Base-by-base conservation (phyloP, 768 basidiomycete genomes). In the Pleurotus pulmonarius region DNA sequence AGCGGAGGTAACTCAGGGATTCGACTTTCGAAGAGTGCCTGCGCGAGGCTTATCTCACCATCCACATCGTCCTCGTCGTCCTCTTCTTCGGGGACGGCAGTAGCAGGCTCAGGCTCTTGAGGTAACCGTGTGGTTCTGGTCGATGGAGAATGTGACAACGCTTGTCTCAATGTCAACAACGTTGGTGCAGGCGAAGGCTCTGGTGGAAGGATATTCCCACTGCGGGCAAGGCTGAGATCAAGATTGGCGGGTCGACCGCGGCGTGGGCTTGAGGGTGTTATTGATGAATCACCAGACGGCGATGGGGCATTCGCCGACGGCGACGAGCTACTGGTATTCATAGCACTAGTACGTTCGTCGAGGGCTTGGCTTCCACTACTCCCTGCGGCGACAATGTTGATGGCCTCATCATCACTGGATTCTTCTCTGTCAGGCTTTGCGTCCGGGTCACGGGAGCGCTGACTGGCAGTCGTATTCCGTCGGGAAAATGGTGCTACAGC, bases 401-500 rank as follows among this genome's bases (percentile, higher is more conserved):
- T 90, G 12, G 90, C 92, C 68, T 94, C 92, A 55, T 94, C 92
- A 59, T 94, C 92, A 61, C 90, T 92, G 4, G 82, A 83, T 66
- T 90, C 84, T 55, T 81, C 75, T 92, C 93, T 91, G 63, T 94
- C 79, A 56, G 66, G 74, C 65, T 86, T 86, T 6, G 69, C 58
- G 60, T 80, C 80, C 13, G 73, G 66, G 64, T 77, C 76, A 47
- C 69, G 70, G 12, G 65, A 59, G 59, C 72, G 65, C 18, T 29
- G 49, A 15, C 66, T 63, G 13, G 64, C 63, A 29, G 73, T 67
- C 51, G 68, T 63, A 43, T 70, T 61, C 43, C 67, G 61, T 39
- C 77, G 71, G 56, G 76, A 63, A 59, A 66, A 63, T 39, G 74
- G 66, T 48, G 77, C 72, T 41, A 79, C 73, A 29, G 80, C 78